A percentile compares a stretch with the other conserved stretches of the same genome.
Evolutionary conservation across 2,329 filamentous ascomycete genomes (phyloP).

Genomic region (Colletotrichum lentis): DNA sequence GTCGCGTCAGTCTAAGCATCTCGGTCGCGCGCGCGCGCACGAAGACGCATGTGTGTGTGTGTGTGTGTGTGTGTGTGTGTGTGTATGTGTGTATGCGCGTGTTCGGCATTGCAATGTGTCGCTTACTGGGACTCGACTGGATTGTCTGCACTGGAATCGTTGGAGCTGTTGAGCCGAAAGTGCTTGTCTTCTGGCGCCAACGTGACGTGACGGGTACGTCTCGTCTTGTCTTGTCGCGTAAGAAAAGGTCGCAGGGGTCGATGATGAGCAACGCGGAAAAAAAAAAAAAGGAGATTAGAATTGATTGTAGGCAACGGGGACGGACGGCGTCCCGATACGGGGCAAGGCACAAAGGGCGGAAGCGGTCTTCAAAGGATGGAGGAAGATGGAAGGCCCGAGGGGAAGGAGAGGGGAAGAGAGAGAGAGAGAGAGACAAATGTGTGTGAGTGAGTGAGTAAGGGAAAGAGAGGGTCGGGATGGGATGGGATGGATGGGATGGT

Average conservation of each 20-base stretch:
- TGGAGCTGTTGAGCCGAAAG: constrained; percentile 8
- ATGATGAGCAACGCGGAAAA: constrained; percentile 3
- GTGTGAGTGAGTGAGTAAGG: background rate
- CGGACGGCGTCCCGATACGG: constrained; percentile 21
- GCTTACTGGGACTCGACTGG: constrained; percentile 26
- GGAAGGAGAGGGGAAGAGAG: background rate
- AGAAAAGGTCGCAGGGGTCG: constrained; percentile 13
- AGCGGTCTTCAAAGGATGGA: constrained; percentile 26
- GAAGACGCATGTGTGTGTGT: background rate
- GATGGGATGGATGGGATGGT: constrained; percentile 2
- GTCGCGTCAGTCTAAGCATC: constrained; percentile 30
- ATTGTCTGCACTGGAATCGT: constrained; percentile 7
- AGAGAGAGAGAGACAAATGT: constrained; percentile 1
- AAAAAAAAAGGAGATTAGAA: constrained; percentile 24
- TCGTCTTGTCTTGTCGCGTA: constrained; percentile 21
- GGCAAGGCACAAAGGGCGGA: constrained; percentile 22
- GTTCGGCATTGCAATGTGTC: background rate
- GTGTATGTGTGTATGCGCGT: background rate
- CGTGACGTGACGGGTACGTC: constrained; percentile 24
- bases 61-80: background rate
- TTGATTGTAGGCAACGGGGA: constrained; percentile 23
- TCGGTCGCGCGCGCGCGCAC: constrained; percentile 9
- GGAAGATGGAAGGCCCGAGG: constrained; percentile 4
- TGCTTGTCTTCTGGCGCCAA: constrained; percentile 2
- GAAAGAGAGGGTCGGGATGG: constrained; percentile 15